These are phyloP conservation scores for Mycena vulgaris DNA, from an alignment of 768 basidiomycete species.

Conservation along the genomic window DNA sequence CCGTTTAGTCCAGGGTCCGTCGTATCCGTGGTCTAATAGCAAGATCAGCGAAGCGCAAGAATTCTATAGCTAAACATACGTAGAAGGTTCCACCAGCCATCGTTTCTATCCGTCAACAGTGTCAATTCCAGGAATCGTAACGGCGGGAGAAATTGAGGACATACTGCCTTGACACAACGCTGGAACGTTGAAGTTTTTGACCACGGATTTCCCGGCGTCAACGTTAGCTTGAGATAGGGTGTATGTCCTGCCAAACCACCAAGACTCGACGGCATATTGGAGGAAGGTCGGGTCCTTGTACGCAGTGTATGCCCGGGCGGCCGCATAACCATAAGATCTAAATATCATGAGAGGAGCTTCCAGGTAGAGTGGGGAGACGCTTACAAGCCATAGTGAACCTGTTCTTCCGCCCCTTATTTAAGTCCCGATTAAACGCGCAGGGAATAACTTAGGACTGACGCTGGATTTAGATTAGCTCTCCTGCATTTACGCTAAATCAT, in stretches of 20 bases:
- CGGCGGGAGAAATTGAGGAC: not conserved
- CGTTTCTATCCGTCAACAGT: not conserved
- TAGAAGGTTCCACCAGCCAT: too few relatives aligned
- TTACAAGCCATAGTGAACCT: not conserved
- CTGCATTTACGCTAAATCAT: not conserved
- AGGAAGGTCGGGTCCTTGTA: conserved; percentile 21
- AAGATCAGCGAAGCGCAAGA: too few relatives aligned
- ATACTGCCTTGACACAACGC: conserved; percentile 18
- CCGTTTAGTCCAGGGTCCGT: not conserved
- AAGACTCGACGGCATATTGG: conserved; percentile 18
- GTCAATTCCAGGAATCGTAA: too few relatives aligned
- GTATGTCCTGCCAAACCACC: conserved; percentile 16
- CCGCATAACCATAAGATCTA: conserved; percentile 20
- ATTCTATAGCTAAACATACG: too few relatives aligned
- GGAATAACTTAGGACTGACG: not conserved
- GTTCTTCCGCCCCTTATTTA: not conserved
- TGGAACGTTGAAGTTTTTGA: conserved; percentile 17
- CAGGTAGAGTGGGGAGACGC: not conserved
- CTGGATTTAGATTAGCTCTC: not conserved
- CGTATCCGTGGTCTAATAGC: not conserved
- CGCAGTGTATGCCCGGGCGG: too few relatives aligned
- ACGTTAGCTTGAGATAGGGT: conserved; percentile 11
- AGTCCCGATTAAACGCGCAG: not conserved
- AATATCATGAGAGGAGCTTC: not conserved
- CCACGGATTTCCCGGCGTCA: not conserved